These are phyloP conservation scores for Fusarium longipes DNA, from an alignment of 2,329 filamentous ascomycete species.

Conservation along the genomic window DNA sequence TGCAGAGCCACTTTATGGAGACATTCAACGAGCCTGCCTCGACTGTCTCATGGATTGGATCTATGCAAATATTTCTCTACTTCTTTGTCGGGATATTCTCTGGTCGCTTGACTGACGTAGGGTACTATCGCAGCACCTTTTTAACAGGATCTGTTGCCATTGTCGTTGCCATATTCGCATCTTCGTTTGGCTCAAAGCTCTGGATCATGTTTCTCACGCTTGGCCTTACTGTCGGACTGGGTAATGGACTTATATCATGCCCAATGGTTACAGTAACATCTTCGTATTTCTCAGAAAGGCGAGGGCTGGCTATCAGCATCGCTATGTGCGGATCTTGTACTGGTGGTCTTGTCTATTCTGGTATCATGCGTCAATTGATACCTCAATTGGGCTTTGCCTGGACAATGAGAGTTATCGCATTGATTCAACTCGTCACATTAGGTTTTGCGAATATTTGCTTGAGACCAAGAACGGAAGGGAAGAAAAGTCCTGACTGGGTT, in stretches of 20 bases:
- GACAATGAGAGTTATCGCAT: background rate
- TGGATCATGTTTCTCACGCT: background rate
- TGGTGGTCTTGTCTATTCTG: background rate
- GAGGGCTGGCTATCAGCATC: background rate
- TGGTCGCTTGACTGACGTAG: background rate
- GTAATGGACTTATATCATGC: background rate
- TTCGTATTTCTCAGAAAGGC: background rate
- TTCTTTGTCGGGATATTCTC: background rate
- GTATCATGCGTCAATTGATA: background rate
- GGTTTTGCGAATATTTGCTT: background rate
- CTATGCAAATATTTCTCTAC: background rate
- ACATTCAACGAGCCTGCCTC: background rate
- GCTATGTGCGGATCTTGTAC: constrained; percentile 1
- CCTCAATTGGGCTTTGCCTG: background rate
- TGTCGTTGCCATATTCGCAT: background rate
- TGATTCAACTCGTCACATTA: background rate
- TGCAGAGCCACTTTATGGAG: background rate
- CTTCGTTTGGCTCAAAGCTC: background rate
- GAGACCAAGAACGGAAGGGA: background rate
- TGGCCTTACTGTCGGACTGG: background rate
- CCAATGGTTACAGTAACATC: background rate
- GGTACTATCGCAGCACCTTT: background rate
- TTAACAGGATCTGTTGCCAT: background rate
- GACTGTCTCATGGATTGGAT: background rate
- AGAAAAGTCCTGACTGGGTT: background rate